phyloP scores from a whole-genome alignment of 2,329 filamentous ascomycete genomes.

The Fusarium sp. region DNA sequence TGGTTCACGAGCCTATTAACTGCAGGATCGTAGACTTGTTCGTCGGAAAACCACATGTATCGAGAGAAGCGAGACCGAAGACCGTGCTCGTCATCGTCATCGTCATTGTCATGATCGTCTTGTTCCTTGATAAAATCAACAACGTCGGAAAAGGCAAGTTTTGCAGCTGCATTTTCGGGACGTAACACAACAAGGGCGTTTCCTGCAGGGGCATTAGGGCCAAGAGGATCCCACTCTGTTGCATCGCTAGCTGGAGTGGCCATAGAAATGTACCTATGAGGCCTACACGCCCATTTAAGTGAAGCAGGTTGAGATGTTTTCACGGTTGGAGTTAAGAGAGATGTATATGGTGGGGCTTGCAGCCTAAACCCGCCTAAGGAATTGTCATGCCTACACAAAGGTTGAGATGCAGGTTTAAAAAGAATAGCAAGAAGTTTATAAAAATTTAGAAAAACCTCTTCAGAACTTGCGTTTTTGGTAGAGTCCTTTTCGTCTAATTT shows the following conservation, averaged over 20 bases:
- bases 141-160: not conserved
- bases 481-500: not conserved
- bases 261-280: not conserved
- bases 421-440: not conserved
- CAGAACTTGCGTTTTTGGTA: not conserved
- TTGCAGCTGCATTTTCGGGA: conserved; percentile 4
- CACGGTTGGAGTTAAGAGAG: not conserved
- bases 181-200: not conserved
- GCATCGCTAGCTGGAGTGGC: not conserved
- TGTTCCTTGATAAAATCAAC: conserved; percentile 3
- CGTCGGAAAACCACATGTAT: not conserved
- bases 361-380: not conserved
- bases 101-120: not conserved
- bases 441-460: not conserved
- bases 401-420: not conserved
- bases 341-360: not conserved
- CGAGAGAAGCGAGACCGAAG: not conserved
- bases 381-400: not conserved
- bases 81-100: not conserved
- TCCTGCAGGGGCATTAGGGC: not conserved
- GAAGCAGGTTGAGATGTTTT: not conserved
- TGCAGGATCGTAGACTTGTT: not conserved
- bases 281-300: not conserved
- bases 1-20: not conserved
- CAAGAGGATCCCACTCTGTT: conserved; percentile 5